Percentiles rank a stretch among this genome's conserved stretches.
These are phyloP conservation scores for Solanum tacnaense DNA, from an alignment of 257 asterid species.

Conservation along the genomic window DNA sequence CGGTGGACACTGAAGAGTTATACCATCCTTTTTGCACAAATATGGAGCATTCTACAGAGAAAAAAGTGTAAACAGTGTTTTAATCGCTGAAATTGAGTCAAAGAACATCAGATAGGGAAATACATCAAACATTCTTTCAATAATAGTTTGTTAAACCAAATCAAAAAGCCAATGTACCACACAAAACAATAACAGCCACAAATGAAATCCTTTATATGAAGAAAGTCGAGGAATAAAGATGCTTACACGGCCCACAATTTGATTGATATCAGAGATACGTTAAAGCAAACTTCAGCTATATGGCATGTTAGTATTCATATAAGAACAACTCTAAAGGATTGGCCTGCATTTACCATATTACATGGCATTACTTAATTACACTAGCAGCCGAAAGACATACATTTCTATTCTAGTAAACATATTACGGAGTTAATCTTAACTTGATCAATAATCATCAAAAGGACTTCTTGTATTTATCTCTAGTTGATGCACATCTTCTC, in stretches of 20 bases:
- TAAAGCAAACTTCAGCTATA: background rate
- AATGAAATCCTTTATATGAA: background rate
- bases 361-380: background rate
- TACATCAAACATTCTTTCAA: background rate
- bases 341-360: background rate
- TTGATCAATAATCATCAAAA: background rate
- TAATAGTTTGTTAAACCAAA: background rate
- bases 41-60: conserved; percentile 80
- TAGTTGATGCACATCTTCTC: background rate
- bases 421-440: background rate
- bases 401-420: background rate
- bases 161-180: background rate
- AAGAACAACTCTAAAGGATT: background rate
- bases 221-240: background rate
- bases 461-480: background rate
- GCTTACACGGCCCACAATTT: background rate
- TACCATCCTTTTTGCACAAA: conserved; percentile 85
- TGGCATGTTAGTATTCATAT: background rate
- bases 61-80: background rate
- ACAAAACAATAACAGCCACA: background rate
- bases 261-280: background rate
- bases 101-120: background rate
- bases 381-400: background rate
- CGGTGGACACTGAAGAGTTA: conserved; percentile 81
- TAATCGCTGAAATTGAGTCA: background rate